Conservation (phyloP, 106 monocot species). For the Acorus gramineus region DNA sequence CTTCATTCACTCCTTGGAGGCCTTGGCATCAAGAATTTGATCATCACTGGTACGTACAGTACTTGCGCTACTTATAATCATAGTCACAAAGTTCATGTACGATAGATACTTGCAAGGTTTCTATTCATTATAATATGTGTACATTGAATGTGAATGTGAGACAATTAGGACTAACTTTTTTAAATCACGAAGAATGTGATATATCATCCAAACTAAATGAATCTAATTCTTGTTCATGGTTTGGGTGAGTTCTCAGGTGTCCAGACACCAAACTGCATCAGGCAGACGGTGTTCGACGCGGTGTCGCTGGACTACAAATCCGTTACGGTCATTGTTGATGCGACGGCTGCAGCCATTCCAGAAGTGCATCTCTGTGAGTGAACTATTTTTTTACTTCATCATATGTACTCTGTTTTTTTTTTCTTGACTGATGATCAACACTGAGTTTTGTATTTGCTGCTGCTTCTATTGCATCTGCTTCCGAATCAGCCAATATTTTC, state of each 20-base stretch:
- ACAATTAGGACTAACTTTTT: no score
- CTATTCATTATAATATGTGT: no score
- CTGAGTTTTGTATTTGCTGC: not conserved
- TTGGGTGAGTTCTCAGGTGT: slow-evolving; percentile 35
- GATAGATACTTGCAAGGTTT: no score
- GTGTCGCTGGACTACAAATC: slow-evolving; percentile 61
- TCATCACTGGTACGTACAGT: slow-evolving; percentile 65
- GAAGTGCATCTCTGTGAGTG: slow-evolving; percentile 66
- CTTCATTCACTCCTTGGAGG: slow-evolving; percentile 68
- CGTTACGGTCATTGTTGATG: slow-evolving; percentile 78
- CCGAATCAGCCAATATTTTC: slow-evolving; percentile 47
- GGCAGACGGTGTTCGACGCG: slow-evolving; percentile 92
- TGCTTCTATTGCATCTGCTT: not conserved
- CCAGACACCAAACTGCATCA: slow-evolving; percentile 97
- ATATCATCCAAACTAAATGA: not conserved
- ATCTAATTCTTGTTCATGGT: not conserved
- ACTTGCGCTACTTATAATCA: not conserved
- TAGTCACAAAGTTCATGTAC: no score
- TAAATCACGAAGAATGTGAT: no score
- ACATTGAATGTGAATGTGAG: no score
- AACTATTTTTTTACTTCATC: not conserved
- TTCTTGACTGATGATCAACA: not conserved
- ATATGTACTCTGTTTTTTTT: not conserved
- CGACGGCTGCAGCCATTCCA: slow-evolving; percentile 88
- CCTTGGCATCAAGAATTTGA: slow-evolving; percentile 60